A percentile compares a stretch with the other conserved stretches of the same genome.
These are phyloP conservation scores for Massarina eburnea DNA, from an alignment of 2,329 filamentous ascomycete genomes.

Conservation along the genomic window DNA sequence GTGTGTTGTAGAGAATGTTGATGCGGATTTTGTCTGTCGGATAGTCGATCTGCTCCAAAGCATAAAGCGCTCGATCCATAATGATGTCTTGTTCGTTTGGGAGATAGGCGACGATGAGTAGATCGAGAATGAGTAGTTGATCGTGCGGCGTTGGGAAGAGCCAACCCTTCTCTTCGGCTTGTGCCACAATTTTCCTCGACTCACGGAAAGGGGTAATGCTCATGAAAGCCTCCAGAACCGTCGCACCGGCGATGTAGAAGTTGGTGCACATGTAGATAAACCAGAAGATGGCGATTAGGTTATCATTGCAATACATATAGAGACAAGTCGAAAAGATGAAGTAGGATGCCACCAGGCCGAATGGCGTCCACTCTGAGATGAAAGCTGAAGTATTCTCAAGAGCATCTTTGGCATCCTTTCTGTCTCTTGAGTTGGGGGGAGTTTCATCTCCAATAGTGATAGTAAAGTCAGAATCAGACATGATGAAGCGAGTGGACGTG, in stretches of 20 bases:
- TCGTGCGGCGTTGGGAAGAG: slow-evolving; percentile 45
- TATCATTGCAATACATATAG: slow-evolving; percentile 44
- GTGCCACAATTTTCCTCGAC: slow-evolving; percentile 39
- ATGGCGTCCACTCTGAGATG: slow-evolving; percentile 47
- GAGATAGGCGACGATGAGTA: slow-evolving; percentile 55
- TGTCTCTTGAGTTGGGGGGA: slow-evolving; percentile 10
- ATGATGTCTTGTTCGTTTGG: slow-evolving; percentile 56
- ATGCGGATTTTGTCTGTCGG: slow-evolving; percentile 50
- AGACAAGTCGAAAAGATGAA: slow-evolving; percentile 46
- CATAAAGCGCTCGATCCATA: slow-evolving; percentile 50
- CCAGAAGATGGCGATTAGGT: slow-evolving; percentile 46
- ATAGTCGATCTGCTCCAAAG: slow-evolving; percentile 51
- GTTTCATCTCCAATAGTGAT: slow-evolving; percentile 28
- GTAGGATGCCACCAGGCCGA: slow-evolving; percentile 45
- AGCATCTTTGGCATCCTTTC: slow-evolving; percentile 4
- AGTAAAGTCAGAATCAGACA: slow-evolving; percentile 28
- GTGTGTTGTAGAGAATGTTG: slow-evolving; percentile 54
- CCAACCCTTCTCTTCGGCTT: slow-evolving; percentile 45
- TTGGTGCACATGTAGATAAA: slow-evolving; percentile 49
- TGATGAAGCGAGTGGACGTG: slow-evolving; percentile 20
- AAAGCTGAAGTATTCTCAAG: slow-evolving; percentile 25
- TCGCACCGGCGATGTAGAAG: slow-evolving; percentile 48
- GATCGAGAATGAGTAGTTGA: slow-evolving; percentile 47
- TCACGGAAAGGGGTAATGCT: slow-evolving; percentile 41
- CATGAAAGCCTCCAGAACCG: slow-evolving; percentile 47